Evolutionary conservation across 2,329 filamentous ascomycete genomes (phyloP).

Genomic region (Coniochaeta sp.): DNA sequence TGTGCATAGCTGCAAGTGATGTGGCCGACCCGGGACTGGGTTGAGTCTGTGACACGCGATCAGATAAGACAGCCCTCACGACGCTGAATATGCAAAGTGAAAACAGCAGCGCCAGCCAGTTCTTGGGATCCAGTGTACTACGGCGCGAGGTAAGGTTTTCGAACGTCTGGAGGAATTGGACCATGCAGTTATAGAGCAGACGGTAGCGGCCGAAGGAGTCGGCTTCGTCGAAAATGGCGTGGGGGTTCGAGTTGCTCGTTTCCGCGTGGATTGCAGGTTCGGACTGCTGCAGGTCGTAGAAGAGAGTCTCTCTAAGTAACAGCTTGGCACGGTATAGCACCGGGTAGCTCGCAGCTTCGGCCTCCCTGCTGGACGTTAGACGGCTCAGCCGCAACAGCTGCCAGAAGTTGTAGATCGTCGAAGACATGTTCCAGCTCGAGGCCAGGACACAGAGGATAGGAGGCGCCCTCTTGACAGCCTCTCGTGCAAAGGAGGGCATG

Average conservation of each 20-base stretch:
- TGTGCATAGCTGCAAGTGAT: conserved; percentile 32
- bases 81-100: conserved; percentile 54
- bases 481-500: conserved; percentile 29
- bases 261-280: conserved; percentile 36
- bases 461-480: conserved; percentile 33
- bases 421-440: conserved; percentile 40
- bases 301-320: conserved; percentile 46
- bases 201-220: conserved; percentile 40
- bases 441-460: conserved; percentile 44
- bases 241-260: conserved; percentile 23
- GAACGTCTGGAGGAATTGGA: conserved; percentile 45
- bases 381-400: conserved; percentile 45
- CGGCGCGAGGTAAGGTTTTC: conserved; percentile 35
- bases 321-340: conserved; percentile 47
- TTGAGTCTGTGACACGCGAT: conserved; percentile 28
- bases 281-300: conserved; percentile 45
- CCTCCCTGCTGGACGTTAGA: conserved; percentile 40
- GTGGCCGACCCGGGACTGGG: conserved; percentile 15
- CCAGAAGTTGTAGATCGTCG: conserved; percentile 42
- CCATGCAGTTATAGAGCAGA: conserved; percentile 42
- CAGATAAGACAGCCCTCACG: conserved; percentile 43
- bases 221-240: conserved; percentile 31
- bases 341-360: conserved; percentile 42
- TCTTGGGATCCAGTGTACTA: conserved; percentile 30
- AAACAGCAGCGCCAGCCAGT: conserved; percentile 45